Conservation (phyloP, 192 early-diverging fungal species). For the Rhizophagus sp. region DNA sequence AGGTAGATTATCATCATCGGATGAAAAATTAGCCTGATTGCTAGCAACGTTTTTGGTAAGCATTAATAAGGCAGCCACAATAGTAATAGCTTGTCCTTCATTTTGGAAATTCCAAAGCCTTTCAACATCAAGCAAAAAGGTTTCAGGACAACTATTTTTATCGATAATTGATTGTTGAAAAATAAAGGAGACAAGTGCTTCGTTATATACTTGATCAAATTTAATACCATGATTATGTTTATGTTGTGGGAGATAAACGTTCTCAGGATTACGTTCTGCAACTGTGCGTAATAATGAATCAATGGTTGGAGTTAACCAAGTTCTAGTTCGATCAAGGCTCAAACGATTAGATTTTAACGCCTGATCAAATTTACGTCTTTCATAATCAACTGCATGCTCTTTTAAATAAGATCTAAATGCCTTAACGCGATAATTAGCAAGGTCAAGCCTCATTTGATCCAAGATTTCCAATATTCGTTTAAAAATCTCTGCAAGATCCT, state of each 20-base stretch:
- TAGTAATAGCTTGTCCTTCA: slow-evolving; percentile 65
- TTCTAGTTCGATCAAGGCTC: slow-evolving; percentile 52
- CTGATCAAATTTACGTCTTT: slow-evolving; percentile 66
- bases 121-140: slow-evolving; percentile 64
- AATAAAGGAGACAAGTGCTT: slow-evolving; percentile 51
- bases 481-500: slow-evolving; percentile 50
- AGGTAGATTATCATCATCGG: neutral
- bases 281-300: slow-evolving; percentile 33
- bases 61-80: slow-evolving; percentile 70
- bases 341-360: slow-evolving; percentile 45
- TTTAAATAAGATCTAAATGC: slow-evolving; percentile 66
- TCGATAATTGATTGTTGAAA: slow-evolving; percentile 35
- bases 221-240: slow-evolving; percentile 16
- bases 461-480: slow-evolving; percentile 55
- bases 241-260: slow-evolving; percentile 17
- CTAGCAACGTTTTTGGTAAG: slow-evolving; percentile 64
- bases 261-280: slow-evolving; percentile 58
- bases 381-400: slow-evolving; percentile 74
- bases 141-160: slow-evolving; percentile 60
- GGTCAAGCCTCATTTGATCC: slow-evolving; percentile 79
- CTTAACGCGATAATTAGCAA: slow-evolving; percentile 75
- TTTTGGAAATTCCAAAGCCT: slow-evolving; percentile 70
- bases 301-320: slow-evolving; percentile 61
- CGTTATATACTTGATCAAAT: slow-evolving; percentile 13
- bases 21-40: neutral